Conservation (phyloP, 1,139 yeast species). For the Yamadazyma songkhlaensis region DNA sequence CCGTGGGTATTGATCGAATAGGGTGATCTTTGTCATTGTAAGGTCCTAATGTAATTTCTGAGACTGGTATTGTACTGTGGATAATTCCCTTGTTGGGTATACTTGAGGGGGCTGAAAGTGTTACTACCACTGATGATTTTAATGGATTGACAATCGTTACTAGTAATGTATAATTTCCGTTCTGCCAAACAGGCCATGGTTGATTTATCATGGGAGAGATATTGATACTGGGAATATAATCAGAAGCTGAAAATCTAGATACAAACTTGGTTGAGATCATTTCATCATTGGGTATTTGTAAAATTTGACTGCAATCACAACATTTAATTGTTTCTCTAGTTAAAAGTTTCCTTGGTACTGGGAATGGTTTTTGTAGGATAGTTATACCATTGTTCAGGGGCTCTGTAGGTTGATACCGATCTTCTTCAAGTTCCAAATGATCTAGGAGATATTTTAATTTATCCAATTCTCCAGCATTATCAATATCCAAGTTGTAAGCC, state of each 20-base stretch:
- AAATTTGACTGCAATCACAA: slow-evolving; percentile 24
- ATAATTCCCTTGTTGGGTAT: slow-evolving; percentile 6
- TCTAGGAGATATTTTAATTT: slow-evolving; percentile 1
- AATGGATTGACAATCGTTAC: slow-evolving; percentile 33
- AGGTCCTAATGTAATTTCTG: slow-evolving; percentile 19
- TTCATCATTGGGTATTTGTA: slow-evolving; percentile 26
- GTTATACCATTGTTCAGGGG: slow-evolving; percentile 1
- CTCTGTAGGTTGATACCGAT: too few species aligned
- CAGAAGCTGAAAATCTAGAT: slow-evolving; percentile 33
- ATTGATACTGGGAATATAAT: slow-evolving; percentile 28
- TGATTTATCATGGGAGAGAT: slow-evolving; percentile 10
- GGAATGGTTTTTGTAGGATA: slow-evolving; percentile 11
- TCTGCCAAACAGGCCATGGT: slow-evolving; percentile 11
- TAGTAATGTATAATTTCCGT: slow-evolving; percentile 17
- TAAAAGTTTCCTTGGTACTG: slow-evolving; percentile 25
- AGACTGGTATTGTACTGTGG: slow-evolving; percentile 24
- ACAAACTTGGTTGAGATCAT: slow-evolving; percentile 28
- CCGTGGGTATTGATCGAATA: slow-evolving; percentile 27
- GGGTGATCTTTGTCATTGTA: slow-evolving; percentile 12
- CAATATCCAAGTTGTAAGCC: slow-evolving; percentile 12
- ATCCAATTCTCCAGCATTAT: slow-evolving; percentile 5
- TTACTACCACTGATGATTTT: slow-evolving; percentile 12
- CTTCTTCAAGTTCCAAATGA: neutral
- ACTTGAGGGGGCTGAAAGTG: slow-evolving; percentile 14
- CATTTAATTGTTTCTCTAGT: slow-evolving; percentile 27